phyloP scores from a whole-genome alignment of 495 filamentous ascomycete genomes.

The Penicillium soppii region DNA sequence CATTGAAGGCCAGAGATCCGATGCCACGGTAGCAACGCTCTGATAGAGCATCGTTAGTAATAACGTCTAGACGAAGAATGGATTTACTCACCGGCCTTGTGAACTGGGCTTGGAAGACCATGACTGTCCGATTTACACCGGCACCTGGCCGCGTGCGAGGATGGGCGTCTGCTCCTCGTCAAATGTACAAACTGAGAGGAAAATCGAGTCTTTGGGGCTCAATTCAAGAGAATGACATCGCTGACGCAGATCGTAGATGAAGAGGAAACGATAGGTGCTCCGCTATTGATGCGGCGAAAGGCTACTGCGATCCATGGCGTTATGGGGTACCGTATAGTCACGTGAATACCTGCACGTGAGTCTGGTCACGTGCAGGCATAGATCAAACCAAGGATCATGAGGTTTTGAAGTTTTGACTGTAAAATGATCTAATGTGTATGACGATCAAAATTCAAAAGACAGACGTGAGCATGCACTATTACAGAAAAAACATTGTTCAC shows the following conservation, averaged over 20 bases:
- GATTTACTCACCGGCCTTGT: conserved; percentile 36
- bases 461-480: too few species aligned
- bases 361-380: conserved; percentile 15
- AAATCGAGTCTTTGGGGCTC: conserved; percentile 13
- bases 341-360: too few species aligned
- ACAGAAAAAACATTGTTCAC: too few species aligned
- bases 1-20: conserved; percentile 47
- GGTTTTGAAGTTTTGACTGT: too few species aligned
- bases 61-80: background rate
- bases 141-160: conserved; percentile 40
- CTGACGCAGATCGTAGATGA: conserved; percentile 19
- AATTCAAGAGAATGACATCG: conserved; percentile 28
- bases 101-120: conserved; percentile 50
- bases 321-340: conserved; percentile 22
- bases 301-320: conserved; percentile 31
- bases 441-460: too few species aligned
- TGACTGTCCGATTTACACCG: conserved; percentile 40
- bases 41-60: conserved; percentile 22
- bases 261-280: conserved; percentile 18
- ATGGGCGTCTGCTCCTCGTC: conserved; percentile 20
- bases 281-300: conserved; percentile 37
- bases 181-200: background rate
- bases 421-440: too few species aligned
- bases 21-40: conserved; percentile 39
- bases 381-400: too few species aligned